Percentiles rank a stretch among this genome's conserved stretches.
These are phyloP conservation scores for Cladosporium sp. DNA, from an alignment of 2,329 filamentous ascomycete genomes.

Conservation along the genomic window DNA sequence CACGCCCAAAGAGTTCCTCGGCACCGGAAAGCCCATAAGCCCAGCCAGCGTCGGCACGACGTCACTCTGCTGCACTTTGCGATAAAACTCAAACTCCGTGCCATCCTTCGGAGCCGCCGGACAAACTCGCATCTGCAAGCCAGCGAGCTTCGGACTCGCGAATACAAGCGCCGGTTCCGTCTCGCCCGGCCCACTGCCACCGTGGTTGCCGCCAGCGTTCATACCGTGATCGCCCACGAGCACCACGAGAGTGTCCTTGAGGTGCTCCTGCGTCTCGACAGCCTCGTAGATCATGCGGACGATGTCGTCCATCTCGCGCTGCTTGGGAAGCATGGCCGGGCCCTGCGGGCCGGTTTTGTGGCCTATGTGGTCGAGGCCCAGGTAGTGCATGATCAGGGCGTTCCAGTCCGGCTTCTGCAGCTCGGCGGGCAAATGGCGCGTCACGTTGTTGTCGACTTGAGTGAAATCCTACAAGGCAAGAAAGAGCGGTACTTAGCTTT, in stretches of 20 bases:
- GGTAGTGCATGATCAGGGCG: constrained; percentile 89
- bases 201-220: constrained; percentile 97
- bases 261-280: constrained; percentile 65
- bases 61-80: constrained; percentile 86
- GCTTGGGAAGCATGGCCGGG: constrained; percentile 88
- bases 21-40: constrained; percentile 80
- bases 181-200: constrained; percentile 88
- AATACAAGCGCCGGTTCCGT: constrained; percentile 92
- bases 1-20: constrained; percentile 78
- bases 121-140: constrained; percentile 17
- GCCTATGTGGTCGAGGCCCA: constrained; percentile 94
- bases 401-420: constrained; percentile 79
- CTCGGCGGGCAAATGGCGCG: constrained; percentile 77
- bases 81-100: constrained; percentile 76
- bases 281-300: constrained; percentile 71
- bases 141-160: constrained; percentile 65
- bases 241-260: constrained; percentile 75
- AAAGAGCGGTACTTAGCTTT: constrained; percentile 10
- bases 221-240: constrained; percentile 97
- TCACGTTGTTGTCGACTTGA: constrained; percentile 97
- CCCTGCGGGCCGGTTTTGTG: constrained; percentile 87
- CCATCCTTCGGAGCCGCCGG: constrained; percentile 57
- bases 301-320: constrained; percentile 87
- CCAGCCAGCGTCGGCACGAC: constrained; percentile 85
- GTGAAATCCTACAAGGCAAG: constrained; percentile 71